Evolutionary conservation across 2,329 filamentous ascomycete genomes (phyloP).

Genomic region (Purpureocillium takamizusanense): DNA sequence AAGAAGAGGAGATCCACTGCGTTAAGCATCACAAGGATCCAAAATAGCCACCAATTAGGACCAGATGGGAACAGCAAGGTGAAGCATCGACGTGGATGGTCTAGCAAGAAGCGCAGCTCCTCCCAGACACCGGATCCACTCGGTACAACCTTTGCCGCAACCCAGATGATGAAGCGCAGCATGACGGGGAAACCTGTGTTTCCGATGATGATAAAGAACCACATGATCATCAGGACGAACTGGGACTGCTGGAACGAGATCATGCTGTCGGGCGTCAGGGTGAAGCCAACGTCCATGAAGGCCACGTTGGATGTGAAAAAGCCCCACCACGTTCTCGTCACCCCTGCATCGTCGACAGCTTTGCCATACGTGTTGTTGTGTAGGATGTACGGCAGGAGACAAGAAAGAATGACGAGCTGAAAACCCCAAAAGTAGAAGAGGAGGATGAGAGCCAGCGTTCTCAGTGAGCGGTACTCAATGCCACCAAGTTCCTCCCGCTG

Average conservation of each 20-base stretch:
- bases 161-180: constrained; percentile 89
- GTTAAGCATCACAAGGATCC: constrained; percentile 74
- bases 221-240: constrained; percentile 67
- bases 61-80: constrained; percentile 84
- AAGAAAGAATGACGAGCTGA: constrained; percentile 65
- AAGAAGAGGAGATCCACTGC: constrained; percentile 82
- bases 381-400: constrained; percentile 73
- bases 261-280: constrained; percentile 91
- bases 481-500: constrained; percentile 92
- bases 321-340: constrained; percentile 77
- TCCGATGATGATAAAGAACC: constrained; percentile 85
- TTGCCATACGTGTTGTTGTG: constrained; percentile 51
- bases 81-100: constrained; percentile 93
- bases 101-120: constrained; percentile 80
- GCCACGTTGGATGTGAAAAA: constrained; percentile 82
- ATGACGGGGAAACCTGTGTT: constrained; percentile 95
- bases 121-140: constrained; percentile 68
- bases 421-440: constrained; percentile 77
- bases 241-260: constrained; percentile 71
- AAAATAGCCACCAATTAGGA: constrained; percentile 94
- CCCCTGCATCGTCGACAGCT: constrained; percentile 51
- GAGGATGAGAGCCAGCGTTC: constrained; percentile 73
- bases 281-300: constrained; percentile 94
- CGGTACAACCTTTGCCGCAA: constrained; percentile 58
- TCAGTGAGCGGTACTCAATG: constrained; percentile 89